Base-by-base conservation (phyloP, 2,329 filamentous ascomycete genomes). In the Lecanicillium sp. region DNA sequence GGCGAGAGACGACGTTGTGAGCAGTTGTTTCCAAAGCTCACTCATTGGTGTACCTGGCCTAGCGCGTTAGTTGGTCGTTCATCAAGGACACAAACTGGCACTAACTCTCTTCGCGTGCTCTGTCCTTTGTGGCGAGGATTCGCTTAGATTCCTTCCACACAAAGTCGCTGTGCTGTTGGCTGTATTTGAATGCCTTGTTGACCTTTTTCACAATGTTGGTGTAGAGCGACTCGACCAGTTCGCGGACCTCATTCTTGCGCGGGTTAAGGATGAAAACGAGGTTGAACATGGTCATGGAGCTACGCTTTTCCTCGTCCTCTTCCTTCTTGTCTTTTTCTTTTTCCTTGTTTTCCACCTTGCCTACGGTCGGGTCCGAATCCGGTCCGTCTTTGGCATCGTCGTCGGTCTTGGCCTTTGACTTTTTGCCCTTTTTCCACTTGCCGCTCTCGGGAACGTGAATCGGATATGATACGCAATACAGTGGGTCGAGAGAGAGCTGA, bases 211-310 rank as follows among this genome's bases (percentile, higher is more conserved):
- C 83, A 29, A 96, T 82, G 56, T 95, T 85, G 38, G 85, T 73
- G 57, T 95, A 95, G 55, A 95, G 60, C 5, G 66, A 80, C 46
- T 94, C 85, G 31, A 83, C 75, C 33, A 94, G 53, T 67, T 74
- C 70, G 41, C 85, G 83, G 47, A 83, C 80, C 54, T 95, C 85
- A 41, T 89, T 70, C 37, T 81, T 78, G 35, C 81, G 82, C 3
- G 88, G 85, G 48, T 86, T 83, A 47, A 95, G 67, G 36, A 95
- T 85, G 58, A 96, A 96, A 17, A 96, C 88, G 9, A 95, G 75
- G 58, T 95, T 94, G 63, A 98, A 98, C 90, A 96, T 96, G 45
- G 82, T 88, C 85, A 96, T 89, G 33, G 77, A 76, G 47, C 73
- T 77, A 48, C 69, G 68, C 55, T 85, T 80, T 53, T 78, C 70